Evolutionary conservation across 2,329 filamentous ascomycete genomes (phyloP).

Genomic region (Calycina herbarum): DNA sequence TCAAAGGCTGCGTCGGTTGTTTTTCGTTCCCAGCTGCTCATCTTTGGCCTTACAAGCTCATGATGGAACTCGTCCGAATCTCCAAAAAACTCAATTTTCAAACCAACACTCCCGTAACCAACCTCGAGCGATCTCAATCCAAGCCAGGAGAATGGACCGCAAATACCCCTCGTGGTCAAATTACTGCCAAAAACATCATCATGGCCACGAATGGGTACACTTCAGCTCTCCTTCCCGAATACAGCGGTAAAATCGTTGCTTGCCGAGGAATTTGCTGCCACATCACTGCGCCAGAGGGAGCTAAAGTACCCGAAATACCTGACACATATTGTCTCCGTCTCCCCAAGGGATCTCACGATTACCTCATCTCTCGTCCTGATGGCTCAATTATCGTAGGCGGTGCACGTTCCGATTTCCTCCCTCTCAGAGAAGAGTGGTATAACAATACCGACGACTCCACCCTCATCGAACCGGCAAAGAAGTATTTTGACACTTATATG

Average conservation of each 20-base stretch:
- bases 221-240: constrained; percentile 56
- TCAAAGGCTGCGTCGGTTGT: constrained; percentile 21
- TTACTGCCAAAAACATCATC: constrained; percentile 55
- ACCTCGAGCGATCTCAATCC: constrained; percentile 15
- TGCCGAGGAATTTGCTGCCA: constrained; percentile 46
- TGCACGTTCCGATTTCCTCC: constrained; percentile 39
- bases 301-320: not conserved
- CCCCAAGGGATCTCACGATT: constrained; percentile 58
- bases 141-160: constrained; percentile 41
- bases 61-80: constrained; percentile 52
- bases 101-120: constrained; percentile 50
- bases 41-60: constrained; percentile 62
- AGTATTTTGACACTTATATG: constrained; percentile 51
- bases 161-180: constrained; percentile 55
- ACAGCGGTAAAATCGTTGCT: constrained; percentile 55
- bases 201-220: constrained; percentile 70
- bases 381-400: constrained; percentile 44
- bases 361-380: constrained; percentile 36
- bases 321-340: constrained; percentile 12
- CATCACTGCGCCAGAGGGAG: constrained; percentile 26
- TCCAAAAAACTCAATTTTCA: constrained; percentile 49
- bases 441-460: constrained; percentile 47
- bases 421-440: constrained; percentile 44
- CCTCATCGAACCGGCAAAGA: constrained; percentile 44
- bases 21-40: constrained; percentile 19